Evolutionary conservation across 495 filamentous ascomycete species (phyloP), one percentile per base, ranked within the genome.

Genomic region (Podospora pseudocomata): DNA sequence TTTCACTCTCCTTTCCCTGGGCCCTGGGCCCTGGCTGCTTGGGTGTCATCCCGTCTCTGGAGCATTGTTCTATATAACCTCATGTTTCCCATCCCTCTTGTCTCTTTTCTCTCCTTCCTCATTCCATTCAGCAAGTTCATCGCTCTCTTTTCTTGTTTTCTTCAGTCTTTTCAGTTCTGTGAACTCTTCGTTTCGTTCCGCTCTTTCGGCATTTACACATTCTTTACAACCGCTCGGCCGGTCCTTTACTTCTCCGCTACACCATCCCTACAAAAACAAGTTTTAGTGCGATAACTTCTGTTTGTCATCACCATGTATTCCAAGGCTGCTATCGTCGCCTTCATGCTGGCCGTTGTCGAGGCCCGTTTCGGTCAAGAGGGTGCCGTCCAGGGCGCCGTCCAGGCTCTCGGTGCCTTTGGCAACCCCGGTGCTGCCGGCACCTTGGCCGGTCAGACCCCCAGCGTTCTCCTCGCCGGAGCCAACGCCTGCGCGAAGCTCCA

Each of bases 401-500:
- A 71, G 55, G 80, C 76, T 39, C 79, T 86, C 53, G 76, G 77
- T 57, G 74, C 74, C 63, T 83, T 84, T 64, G 86, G 85, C 27
- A 72, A 77, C 30, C 77, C 85, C 1, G 86, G 86, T 16, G 74
- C 80, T 63, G 86, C 86, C 32, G 79, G 80, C 26, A 88, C 86
- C 54, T 82, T 89, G 20, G 82, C 82, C 55, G 85, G 85, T 34
- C 62, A 73, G 39, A 80, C 82, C n/a, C 82, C 86, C 30, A 80
- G 81, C 65, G 81, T 84, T 11, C 75, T 88, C 13, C 81, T 88
- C 23, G 86, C 80, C 39, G 86, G 79, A 56, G 84, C 86, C 44
- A 84, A 86, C 70, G 81, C 86, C 16, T 88, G 86, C 68, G 85
- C 73, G 68, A 87, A 87, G 86, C 87, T 90, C 61, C 70, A 73